These are phyloP conservation scores for Epichloe typhina DNA, from an alignment of 2,329 filamentous ascomycete genomes.

Conservation along the genomic window DNA sequence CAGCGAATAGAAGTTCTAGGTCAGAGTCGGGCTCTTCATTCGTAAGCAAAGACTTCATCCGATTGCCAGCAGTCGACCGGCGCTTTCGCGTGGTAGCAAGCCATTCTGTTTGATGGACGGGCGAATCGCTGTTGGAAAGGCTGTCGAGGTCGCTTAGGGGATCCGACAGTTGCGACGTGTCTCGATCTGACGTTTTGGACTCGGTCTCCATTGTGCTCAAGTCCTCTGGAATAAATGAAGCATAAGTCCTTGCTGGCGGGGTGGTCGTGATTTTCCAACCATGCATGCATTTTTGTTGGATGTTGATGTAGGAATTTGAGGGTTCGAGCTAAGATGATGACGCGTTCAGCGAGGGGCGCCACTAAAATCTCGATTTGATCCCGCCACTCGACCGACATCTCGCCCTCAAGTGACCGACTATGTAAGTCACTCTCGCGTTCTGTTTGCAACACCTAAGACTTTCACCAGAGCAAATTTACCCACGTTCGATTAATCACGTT, in stretches of 20 bases:
- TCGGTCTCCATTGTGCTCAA: constrained; percentile 17
- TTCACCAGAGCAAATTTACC: not conserved
- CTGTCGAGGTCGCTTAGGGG: constrained; percentile 14
- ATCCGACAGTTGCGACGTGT: constrained; percentile 19
- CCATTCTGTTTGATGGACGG: constrained; percentile 41
- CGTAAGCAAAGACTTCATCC: constrained; percentile 65
- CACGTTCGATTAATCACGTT: not conserved
- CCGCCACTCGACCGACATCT: constrained; percentile 1
- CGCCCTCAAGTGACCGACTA: not conserved
- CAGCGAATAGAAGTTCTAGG: constrained; percentile 63
- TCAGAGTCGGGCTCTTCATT: constrained; percentile 58
- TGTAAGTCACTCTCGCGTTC: not conserved
- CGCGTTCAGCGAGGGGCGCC: not conserved
- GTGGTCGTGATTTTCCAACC: not conserved
- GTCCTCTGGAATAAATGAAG: not conserved
- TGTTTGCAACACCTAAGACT: not conserved
- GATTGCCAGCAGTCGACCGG: constrained; percentile 72
- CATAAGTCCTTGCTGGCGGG: not conserved
- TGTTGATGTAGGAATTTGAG: not conserved
- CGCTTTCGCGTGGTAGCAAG: constrained; percentile 61
- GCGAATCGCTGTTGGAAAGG: constrained; percentile 24
- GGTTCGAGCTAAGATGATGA: not conserved
- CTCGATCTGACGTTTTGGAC: constrained; percentile 18
- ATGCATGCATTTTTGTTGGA: not conserved
- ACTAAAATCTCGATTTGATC: not conserved